phyloP scores from a whole-genome alignment of 1,284 basidiomycete species.

The Peniophora sp. region DNA sequence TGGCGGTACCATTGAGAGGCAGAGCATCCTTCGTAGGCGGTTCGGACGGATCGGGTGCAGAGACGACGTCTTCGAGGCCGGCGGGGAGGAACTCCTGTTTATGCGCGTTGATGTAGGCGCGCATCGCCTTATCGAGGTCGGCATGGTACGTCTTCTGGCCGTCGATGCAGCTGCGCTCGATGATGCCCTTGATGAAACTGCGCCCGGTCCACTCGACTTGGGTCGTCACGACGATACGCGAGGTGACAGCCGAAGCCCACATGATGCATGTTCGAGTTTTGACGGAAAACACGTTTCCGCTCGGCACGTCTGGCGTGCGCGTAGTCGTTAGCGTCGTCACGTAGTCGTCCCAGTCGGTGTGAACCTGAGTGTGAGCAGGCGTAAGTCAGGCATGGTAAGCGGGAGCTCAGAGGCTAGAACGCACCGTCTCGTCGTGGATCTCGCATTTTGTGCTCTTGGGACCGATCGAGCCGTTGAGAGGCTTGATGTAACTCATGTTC shows the following conservation, averaged over 20 bases:
- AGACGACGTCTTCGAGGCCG: conserved; percentile 46
- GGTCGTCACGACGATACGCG: conserved; percentile 81
- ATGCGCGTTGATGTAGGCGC: conserved; percentile 83
- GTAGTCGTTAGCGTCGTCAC: conserved; percentile 86
- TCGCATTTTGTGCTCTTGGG: conserved; percentile 95
- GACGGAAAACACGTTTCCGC: conserved; percentile 85
- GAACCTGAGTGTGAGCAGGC: conserved; percentile 18
- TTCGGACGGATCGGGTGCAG: conserved; percentile 11
- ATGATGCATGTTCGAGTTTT: conserved; percentile 93
- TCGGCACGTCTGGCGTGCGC: conserved; percentile 90
- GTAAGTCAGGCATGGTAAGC: too few relatives aligned
- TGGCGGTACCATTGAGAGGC: conserved; percentile 18
- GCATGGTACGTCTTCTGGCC: conserved; percentile 88
- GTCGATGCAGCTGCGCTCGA: conserved; percentile 89
- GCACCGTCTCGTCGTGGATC: conserved; percentile 72
- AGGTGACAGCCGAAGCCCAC: conserved; percentile 80
- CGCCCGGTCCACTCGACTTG: conserved; percentile 95
- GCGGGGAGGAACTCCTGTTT: conserved; percentile 84
- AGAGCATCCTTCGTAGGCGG: conserved; percentile 5
- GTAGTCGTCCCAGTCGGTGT: conserved; percentile 82
- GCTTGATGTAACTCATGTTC: conserved; percentile 95
- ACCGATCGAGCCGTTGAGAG: conserved; percentile 80
- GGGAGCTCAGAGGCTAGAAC: too few relatives aligned
- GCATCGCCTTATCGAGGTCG: conserved; percentile 82
- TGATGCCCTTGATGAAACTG: conserved; percentile 95